phyloP scores from a whole-genome alignment of 495 filamentous ascomycete genomes.

The Penicillium roqueforti region DNA sequence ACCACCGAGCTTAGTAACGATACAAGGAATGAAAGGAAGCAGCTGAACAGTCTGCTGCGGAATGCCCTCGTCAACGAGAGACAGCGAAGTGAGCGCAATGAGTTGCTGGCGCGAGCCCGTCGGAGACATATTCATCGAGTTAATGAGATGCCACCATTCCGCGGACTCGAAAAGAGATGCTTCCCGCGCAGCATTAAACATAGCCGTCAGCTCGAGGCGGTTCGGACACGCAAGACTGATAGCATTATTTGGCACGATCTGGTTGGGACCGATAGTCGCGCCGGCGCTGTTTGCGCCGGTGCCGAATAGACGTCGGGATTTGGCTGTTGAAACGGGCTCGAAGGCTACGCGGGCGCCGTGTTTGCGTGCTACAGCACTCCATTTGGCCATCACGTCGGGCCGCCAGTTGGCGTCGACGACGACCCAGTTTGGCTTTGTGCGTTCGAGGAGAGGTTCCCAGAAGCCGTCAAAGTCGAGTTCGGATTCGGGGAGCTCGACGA shows the following conservation, averaged over 20 bases:
- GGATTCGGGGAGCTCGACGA: slow-evolving; percentile 57
- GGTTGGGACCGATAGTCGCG: slow-evolving; percentile 27
- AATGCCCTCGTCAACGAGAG: slow-evolving; percentile 71
- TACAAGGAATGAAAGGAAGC: slow-evolving; percentile 79
- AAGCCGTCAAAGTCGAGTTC: slow-evolving; percentile 42
- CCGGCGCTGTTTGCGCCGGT: slow-evolving; percentile 15
- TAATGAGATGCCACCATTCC: slow-evolving; percentile 73
- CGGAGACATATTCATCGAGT: slow-evolving; percentile 59
- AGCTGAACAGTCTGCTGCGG: slow-evolving; percentile 80
- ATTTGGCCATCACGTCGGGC: slow-evolving; percentile 54
- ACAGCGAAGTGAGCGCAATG: slow-evolving; percentile 51
- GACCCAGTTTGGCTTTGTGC: slow-evolving; percentile 62
- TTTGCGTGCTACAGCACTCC: slow-evolving; percentile 55
- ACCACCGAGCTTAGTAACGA: slow-evolving; percentile 78
- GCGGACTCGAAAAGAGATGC: slow-evolving; percentile 60
- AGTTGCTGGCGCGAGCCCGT: slow-evolving; percentile 61
- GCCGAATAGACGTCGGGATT: slow-evolving; percentile 66
- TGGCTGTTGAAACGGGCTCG: slow-evolving; percentile 84
- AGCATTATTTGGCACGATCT: slow-evolving; percentile 55
- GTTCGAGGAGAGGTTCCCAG: slow-evolving; percentile 57
- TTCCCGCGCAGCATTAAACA: slow-evolving; percentile 62
- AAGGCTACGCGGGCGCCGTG: slow-evolving; percentile 62
- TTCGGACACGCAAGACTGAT: slow-evolving; percentile 80
- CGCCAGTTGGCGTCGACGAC: slow-evolving; percentile 84
- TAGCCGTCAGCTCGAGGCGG: slow-evolving; percentile 68